Evolutionary conservation across 2,329 filamentous ascomycete genomes (phyloP).

Genomic region (Xylaria sp.): DNA sequence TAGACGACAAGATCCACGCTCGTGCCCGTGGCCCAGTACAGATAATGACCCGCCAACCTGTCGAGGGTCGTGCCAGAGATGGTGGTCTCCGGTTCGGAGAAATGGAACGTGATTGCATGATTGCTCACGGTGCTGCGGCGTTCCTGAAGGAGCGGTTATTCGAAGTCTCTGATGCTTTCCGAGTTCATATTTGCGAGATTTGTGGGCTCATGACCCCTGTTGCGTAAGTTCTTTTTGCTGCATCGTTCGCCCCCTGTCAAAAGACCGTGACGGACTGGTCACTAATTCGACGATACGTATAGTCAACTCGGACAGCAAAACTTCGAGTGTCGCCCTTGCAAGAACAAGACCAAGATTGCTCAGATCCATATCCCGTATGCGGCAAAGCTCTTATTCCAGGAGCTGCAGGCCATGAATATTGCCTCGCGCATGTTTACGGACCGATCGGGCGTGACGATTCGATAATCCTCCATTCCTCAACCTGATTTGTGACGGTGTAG

Average conservation of each 20-base stretch:
- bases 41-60: slow-evolving; percentile 95
- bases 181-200: slow-evolving; percentile 98
- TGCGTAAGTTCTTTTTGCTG: slow-evolving; percentile 74
- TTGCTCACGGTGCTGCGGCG: slow-evolving; percentile 95
- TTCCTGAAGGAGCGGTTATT: slow-evolving; percentile 98
- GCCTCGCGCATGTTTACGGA: slow-evolving; percentile 96
- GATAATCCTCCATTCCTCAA: slow-evolving; percentile 56
- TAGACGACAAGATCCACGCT: slow-evolving; percentile 99
- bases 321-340: slow-evolving; percentile 96
- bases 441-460: slow-evolving; percentile 77
- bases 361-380: slow-evolving; percentile 98
- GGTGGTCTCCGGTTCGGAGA: slow-evolving; percentile 99
- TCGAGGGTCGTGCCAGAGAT: slow-evolving; percentile 97
- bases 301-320: slow-evolving; percentile 94
- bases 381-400: slow-evolving; percentile 97
- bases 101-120: slow-evolving; percentile 99
- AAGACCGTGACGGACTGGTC: background rate
- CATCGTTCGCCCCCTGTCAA: background rate
- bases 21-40: slow-evolving; percentile 95
- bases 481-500: too few species aligned
- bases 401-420: slow-evolving; percentile 98
- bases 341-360: slow-evolving; percentile 98
- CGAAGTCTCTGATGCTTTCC: slow-evolving; percentile 96
- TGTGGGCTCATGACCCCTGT: slow-evolving; percentile 99
- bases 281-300: slow-evolving; percentile 14